phyloP scores from a whole-genome alignment of 306 rosid genomes.

The Quercus cerris region DNA sequence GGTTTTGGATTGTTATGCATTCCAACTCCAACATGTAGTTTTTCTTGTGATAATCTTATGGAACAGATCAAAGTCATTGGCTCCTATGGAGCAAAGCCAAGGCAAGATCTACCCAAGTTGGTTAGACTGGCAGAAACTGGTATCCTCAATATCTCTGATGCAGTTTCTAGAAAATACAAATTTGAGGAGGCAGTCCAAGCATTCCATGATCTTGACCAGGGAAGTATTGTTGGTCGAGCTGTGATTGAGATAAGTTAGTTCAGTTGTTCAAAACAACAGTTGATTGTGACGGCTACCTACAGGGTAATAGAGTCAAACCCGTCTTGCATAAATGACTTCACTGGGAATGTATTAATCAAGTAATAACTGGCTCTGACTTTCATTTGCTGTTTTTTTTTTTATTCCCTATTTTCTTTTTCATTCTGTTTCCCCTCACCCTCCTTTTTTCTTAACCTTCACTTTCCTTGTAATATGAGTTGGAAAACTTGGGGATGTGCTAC shows the following conservation, averaged over 20 bases:
- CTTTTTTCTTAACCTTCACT: no score
- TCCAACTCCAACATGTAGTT: background rate
- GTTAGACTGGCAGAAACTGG: constrained; percentile 85
- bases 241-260: constrained; percentile 63
- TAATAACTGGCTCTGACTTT: no score
- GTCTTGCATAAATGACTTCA: background rate
- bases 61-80: constrained; percentile 85
- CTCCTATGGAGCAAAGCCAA: constrained; percentile 90
- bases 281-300: background rate
- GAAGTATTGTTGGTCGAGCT: constrained; percentile 71
- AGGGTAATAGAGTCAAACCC: background rate
- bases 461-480: no score
- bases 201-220: constrained; percentile 76
- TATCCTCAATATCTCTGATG: constrained; percentile 58
- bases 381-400: background rate
- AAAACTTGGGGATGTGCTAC: no score
- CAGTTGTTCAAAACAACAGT: constrained; percentile 11
- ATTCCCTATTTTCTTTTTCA: background rate
- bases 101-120: constrained; percentile 98
- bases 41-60: background rate
- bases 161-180: constrained; percentile 77
- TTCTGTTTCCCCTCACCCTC: no score
- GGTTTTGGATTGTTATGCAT: background rate
- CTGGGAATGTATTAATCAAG: background rate
- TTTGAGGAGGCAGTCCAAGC: constrained; percentile 77